phyloP scores from a whole-genome alignment of 352 stramenopile genomes.

The Globisporangium paroecandrum region DNA sequence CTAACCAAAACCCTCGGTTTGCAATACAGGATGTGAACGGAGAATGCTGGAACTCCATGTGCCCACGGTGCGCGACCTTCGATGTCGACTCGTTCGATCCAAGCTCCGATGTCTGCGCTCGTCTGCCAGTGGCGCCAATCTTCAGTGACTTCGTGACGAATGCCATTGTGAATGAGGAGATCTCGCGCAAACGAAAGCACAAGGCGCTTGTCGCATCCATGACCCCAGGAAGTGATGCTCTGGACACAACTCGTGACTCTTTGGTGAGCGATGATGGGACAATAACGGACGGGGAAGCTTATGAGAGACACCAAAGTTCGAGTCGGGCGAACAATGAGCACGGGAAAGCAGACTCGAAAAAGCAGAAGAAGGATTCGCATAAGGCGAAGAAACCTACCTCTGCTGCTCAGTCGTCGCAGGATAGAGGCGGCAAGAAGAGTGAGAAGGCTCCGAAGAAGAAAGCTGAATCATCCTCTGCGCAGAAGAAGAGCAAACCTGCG shows the following conservation, averaged over 20 bases:
- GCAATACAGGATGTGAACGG: constrained; percentile 47
- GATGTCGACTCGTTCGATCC: constrained; percentile 54
- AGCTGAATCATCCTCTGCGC: constrained; percentile 11
- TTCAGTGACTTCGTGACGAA: constrained; percentile 51
- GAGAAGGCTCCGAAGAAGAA: constrained; percentile 23
- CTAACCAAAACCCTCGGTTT: constrained; percentile 1
- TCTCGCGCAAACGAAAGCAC: constrained; percentile 50
- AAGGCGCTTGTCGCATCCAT: constrained; percentile 12
- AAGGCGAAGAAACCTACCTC: constrained; percentile 19
- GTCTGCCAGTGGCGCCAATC: constrained; percentile 54
- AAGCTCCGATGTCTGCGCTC: constrained; percentile 40
- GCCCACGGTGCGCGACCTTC: constrained; percentile 65
- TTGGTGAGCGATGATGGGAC: constrained; percentile 17
- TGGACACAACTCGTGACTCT: constrained; percentile 12
- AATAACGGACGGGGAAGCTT: constrained; percentile 12
- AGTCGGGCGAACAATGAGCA: constrained; percentile 17
- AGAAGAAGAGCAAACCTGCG: constrained; percentile 14
- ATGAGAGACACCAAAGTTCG: constrained; percentile 10
- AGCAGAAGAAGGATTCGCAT: constrained; percentile 38
- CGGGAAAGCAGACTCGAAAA: constrained; percentile 31
- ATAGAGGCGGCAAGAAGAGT: constrained; percentile 38
- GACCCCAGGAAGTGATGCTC: constrained; percentile 2
- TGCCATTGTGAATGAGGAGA: constrained; percentile 31
- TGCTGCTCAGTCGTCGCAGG: constrained; percentile 15
- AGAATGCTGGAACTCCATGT: constrained; percentile 75